Base-by-base conservation (phyloP, 1,284 basidiomycete genomes). In the Fistulinella staudtii region DNA sequence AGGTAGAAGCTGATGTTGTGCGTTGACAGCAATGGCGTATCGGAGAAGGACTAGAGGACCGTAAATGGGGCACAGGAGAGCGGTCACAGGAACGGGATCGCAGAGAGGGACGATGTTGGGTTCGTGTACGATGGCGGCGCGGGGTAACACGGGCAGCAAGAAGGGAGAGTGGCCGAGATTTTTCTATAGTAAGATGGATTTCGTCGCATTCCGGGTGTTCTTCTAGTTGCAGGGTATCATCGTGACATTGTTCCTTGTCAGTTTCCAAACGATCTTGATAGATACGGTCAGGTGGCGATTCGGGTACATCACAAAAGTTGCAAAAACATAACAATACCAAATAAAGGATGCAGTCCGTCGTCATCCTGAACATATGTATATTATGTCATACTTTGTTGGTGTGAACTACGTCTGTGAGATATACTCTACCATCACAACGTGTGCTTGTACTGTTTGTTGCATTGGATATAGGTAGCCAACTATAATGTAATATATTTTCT, bases 1-100 rank as follows among this genome's bases (percentile, higher is more conserved):
- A 53, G 18, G 54, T 57, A 21, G 49, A 36, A 5, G 59, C 58
- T 3, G 54, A 57, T 20, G 43, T 45, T 28, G 15, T 53, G 33
- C 57, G 52, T 23, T 48, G 53, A 27, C 38, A 35, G n/a, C 43
- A 46, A 27, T 39, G 47, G 14, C 38, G 51, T n/a, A 39, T 34
- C 9, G 56, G 54, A 35, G 55, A 50, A 17, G 56, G 54, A 11
- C 46, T 49, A 9, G 35, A 35, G 7, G 18, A 15, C 30, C 47
- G 45, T 2, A 45, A 10, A 4, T 41, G 29, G 3, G 8, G 35
- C 5, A 24, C 31, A 8, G 52, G 52, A 27, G 58, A 49, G 7
- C 17, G 28, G 8, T 35, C 28, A 2, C 36, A 51, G 9, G 53
- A 43, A 38, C 38, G 25, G 4, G 58, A 52, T 3, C 43, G 56